Evolutionary conservation across 441 rosid species (phyloP).

Genomic region (Eugenia klotzschiana): DNA sequence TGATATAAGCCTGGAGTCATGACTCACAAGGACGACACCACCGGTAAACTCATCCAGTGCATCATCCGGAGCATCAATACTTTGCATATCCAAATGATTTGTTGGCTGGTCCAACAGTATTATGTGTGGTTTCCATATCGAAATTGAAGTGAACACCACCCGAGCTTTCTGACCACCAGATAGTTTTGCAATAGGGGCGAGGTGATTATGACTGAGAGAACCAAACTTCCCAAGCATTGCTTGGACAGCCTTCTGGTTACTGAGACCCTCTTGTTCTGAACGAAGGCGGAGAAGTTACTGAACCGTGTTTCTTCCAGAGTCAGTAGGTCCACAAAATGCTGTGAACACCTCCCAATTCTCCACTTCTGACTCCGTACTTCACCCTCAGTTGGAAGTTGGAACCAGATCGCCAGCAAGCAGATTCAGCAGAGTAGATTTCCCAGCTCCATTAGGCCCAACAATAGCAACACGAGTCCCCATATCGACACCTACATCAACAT

Average conservation of each 20-base stretch:
- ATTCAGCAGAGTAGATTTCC: slow-evolving; percentile 82
- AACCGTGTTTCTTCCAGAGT: slow-evolving; percentile 85
- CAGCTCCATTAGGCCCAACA: slow-evolving; percentile 92
- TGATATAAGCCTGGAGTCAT: slow-evolving; percentile 82
- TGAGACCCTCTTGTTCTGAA: slow-evolving; percentile 83
- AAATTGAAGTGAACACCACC: slow-evolving; percentile 80
- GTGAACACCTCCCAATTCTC: slow-evolving; percentile 83
- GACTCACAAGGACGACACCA: slow-evolving; percentile 85
- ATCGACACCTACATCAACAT: slow-evolving; percentile 86
- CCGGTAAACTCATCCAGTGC: slow-evolving; percentile 83
- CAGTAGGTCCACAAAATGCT: slow-evolving; percentile 83
- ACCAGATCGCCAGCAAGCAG: slow-evolving; percentile 83
- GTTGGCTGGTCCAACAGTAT: slow-evolving; percentile 81
- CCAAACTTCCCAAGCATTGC: slow-evolving; percentile 94
- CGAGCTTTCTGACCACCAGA: slow-evolving; percentile 90
- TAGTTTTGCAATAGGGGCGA: slow-evolving; percentile 63
- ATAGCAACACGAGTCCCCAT: slow-evolving; percentile 92
- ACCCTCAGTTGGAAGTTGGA: slow-evolving; percentile 62
- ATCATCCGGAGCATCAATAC: slow-evolving; percentile 74
- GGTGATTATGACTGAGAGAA: slow-evolving; percentile 76
- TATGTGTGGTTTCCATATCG: slow-evolving; percentile 86
- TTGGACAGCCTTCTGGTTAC: slow-evolving; percentile 84
- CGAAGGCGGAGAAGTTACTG: slow-evolving; percentile 89
- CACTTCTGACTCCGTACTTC: slow-evolving; percentile 75
- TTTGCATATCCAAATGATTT: slow-evolving; percentile 89